phyloP scores from a whole-genome alignment of 306 rosid species.

The Vigna radiata region DNA sequence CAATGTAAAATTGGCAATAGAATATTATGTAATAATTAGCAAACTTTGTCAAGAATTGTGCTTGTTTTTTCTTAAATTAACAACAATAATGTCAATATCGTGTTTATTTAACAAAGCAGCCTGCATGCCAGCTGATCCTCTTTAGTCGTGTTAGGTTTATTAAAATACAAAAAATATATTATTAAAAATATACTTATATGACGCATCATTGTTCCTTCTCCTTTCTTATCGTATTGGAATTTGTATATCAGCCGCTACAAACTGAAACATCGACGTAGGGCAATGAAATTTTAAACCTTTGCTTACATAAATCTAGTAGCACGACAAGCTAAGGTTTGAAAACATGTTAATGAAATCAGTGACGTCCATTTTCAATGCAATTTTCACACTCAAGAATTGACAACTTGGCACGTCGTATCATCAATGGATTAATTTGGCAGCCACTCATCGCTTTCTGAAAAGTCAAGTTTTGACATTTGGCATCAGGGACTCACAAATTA shows the following conservation, averaged over 20 bases:
- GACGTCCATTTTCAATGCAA: slow-evolving; percentile 12
- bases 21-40: slow-evolving; percentile 6
- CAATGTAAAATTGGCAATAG: slow-evolving; percentile 18
- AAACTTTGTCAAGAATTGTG: slow-evolving; percentile 25
- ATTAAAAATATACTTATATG: slow-evolving; percentile 12
- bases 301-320: not conserved
- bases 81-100: slow-evolving; percentile 37
- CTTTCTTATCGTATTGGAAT: slow-evolving; percentile 14
- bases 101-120: slow-evolving; percentile 43
- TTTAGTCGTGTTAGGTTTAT: slow-evolving; percentile 22
- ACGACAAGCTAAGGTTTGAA: slow-evolving; percentile 36
- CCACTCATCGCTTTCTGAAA: slow-evolving; percentile 35
- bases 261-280: not conserved
- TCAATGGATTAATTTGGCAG: slow-evolving; percentile 2
- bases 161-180: not conserved
- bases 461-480: slow-evolving; percentile 62
- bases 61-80: slow-evolving; percentile 24
- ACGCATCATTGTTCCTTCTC: not conserved
- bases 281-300: not conserved
- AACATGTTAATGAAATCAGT: not conserved
- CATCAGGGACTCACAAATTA: slow-evolving; percentile 23
- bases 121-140: slow-evolving; percentile 43
- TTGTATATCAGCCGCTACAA: not conserved
- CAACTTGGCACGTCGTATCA: not conserved
- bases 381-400: slow-evolving; percentile 15